A percentile compares a stretch with the other conserved stretches of the same genome.
Conservation (phyloP, 2,329 filamentous ascomycete genomes). For the Ophiostoma piceae region DNA sequence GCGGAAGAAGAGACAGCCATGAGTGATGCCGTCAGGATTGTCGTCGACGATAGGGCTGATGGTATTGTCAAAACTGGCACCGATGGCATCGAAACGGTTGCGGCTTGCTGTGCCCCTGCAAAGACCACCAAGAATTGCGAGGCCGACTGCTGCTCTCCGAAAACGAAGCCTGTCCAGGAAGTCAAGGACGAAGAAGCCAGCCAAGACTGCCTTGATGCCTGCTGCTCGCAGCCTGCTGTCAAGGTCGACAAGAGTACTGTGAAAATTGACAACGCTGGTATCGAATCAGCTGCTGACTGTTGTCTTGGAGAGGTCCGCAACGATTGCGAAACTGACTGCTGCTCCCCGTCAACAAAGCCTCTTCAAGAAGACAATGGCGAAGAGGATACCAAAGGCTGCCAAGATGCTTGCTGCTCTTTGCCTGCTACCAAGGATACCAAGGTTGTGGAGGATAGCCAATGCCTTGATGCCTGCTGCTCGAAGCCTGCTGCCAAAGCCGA, state of each 20-base stretch:
- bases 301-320: no score
- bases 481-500: no score
- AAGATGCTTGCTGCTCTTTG: no score
- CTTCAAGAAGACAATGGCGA: no score
- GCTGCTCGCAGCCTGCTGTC: neutral
- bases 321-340: no score
- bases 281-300: no score
- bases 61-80: neutral
- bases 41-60: neutral
- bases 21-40: neutral
- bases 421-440: no score
- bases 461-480: neutral
- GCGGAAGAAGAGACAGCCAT: neutral
- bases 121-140: neutral
- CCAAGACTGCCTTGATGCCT: neutral
- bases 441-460: neutral
- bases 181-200: no score
- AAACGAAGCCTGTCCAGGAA: neutral
- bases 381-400: no score
- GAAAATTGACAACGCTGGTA: no score
- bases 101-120: neutral
- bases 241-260: no score
- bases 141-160: neutral
- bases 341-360: no score
- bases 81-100: neutral